A percentile compares a stretch with the other conserved stretches of the same genome.
These are phyloP conservation scores for Exophiala sp. DNA, from an alignment of 2,329 filamentous ascomycete genomes.

Conservation along the genomic window DNA sequence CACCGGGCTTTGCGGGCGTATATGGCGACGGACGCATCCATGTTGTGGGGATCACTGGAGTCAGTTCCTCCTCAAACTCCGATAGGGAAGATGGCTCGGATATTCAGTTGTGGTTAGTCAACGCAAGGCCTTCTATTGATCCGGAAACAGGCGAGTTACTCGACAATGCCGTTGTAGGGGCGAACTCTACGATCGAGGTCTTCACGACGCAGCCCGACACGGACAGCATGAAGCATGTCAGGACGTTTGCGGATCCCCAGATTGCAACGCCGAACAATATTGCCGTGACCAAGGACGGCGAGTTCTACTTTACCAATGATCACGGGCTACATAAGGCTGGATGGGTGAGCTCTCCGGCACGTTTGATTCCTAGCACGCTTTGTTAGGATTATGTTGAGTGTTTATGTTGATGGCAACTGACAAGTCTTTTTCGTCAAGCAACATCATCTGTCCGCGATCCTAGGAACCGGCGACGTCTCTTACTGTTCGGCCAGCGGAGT, in stretches of 20 bases:
- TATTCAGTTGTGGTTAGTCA: slow-evolving; percentile 31
- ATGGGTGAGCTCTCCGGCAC: slow-evolving; percentile 15
- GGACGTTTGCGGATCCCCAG: slow-evolving; percentile 31
- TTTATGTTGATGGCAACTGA: too few species aligned
- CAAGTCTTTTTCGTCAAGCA: slow-evolving; percentile 7
- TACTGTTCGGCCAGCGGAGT: slow-evolving; percentile 21
- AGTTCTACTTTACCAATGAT: slow-evolving; percentile 37
- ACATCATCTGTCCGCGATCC: slow-evolving; percentile 22
- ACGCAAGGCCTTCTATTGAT: slow-evolving; percentile 34
- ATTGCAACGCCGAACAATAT: slow-evolving; percentile 37
- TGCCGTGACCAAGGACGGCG: slow-evolving; percentile 33
- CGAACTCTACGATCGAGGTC: slow-evolving; percentile 37
- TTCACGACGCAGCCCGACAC: slow-evolving; percentile 31
- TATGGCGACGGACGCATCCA: slow-evolving; percentile 35
- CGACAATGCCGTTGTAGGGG: slow-evolving; percentile 32
- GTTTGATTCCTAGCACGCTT: not conserved
- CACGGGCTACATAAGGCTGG: slow-evolving; percentile 32
- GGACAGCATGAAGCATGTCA: slow-evolving; percentile 31
- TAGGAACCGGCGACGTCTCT: slow-evolving; percentile 28
- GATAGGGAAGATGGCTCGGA: slow-evolving; percentile 1
- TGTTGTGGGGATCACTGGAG: slow-evolving; percentile 29
- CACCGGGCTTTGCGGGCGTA: slow-evolving; percentile 21
- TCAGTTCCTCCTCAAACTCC: slow-evolving; percentile 19
- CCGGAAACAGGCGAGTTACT: slow-evolving; percentile 31
- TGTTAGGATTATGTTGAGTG: too few species aligned